phyloP scores from a whole-genome alignment of 2,329 filamentous ascomycete genomes.

The Fusarium siculi region DNA sequence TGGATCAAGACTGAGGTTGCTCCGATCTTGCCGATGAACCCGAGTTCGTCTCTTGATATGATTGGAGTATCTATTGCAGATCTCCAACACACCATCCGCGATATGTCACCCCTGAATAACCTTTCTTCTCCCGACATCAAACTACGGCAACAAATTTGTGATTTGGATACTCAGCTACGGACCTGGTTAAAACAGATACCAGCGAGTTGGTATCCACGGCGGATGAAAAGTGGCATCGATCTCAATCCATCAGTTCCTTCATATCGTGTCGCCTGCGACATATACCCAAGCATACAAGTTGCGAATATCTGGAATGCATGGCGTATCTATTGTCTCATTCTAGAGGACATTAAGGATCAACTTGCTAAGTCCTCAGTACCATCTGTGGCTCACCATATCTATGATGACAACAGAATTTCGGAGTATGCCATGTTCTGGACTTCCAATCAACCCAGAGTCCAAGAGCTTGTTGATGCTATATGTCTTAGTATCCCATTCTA shows the following conservation, averaged over 20 bases:
- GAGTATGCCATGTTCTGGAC: neutral
- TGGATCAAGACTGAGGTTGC: conserved; percentile 10
- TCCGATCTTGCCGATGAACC: conserved; percentile 1
- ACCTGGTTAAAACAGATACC: conserved; percentile 8
- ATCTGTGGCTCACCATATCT: fast-evolving
- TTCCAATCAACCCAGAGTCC: fast-evolving
- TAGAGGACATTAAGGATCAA: neutral
- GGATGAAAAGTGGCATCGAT: neutral
- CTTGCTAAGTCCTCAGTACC: fast-evolving
- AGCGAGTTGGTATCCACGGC: neutral
- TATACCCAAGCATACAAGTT: conserved; percentile 28
- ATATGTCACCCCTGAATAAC: fast-evolving
- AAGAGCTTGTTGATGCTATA: conserved; percentile 7
- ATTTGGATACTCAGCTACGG: conserved; percentile 2
- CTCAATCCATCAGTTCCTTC: neutral
- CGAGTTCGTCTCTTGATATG: conserved; percentile 22
- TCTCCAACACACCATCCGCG: neutral
- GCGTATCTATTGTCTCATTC: conserved; percentile 19
- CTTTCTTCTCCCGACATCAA: fast-evolving
- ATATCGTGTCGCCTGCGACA: neutral
- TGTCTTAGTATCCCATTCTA: conserved; percentile 33
- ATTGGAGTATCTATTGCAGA: conserved; percentile 8
- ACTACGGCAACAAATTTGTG: neutral
- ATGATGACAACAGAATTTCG: fast-evolving
- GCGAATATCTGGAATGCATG: conserved; percentile 33